These are phyloP conservation scores for Mycena alexandri DNA, from an alignment of 768 basidiomycete species.

Conservation along the genomic window DNA sequence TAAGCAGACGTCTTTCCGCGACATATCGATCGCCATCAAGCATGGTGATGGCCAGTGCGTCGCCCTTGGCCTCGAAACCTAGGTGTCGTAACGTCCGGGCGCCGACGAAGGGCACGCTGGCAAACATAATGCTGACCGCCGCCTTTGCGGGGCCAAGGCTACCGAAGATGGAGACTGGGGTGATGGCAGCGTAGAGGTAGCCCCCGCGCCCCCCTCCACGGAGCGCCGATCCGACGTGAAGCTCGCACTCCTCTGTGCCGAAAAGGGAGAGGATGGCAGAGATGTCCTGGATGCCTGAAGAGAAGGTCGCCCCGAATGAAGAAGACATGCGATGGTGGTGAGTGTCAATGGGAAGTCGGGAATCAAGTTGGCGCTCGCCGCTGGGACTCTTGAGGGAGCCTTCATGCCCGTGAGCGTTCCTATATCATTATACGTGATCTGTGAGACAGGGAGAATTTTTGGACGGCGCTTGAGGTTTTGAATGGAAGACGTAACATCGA, in stretches of 20 bases:
- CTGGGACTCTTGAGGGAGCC: slow-evolving; percentile 14
- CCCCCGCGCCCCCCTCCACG: slow-evolving; percentile 11
- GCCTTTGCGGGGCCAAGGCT: slow-evolving; percentile 17
- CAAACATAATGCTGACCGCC: slow-evolving; percentile 15
- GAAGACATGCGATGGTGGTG: slow-evolving; percentile 11
- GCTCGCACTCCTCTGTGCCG: slow-evolving; percentile 14
- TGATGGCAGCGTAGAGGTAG: slow-evolving; percentile 14
- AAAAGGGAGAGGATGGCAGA: slow-evolving; percentile 16
- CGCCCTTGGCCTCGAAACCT: slow-evolving; percentile 11
- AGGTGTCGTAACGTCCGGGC: neutral
- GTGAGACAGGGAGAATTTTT: slow-evolving; percentile 13
- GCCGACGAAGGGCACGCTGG: neutral
- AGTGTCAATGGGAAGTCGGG: slow-evolving; percentile 14
- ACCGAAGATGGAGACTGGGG: slow-evolving; percentile 9
- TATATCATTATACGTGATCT: slow-evolving; percentile 15
- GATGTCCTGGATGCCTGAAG: slow-evolving; percentile 12
- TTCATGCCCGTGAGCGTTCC: slow-evolving; percentile 10
- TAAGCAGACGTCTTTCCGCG: slow-evolving; percentile 5
- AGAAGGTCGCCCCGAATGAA: slow-evolving; percentile 8
- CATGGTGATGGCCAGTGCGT: neutral
- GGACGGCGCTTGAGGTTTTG: slow-evolving; percentile 15
- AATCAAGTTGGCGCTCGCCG: slow-evolving; percentile 11
- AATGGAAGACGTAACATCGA: slow-evolving; percentile 14
- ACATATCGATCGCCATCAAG: slow-evolving; percentile 5
- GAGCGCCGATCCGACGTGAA: slow-evolving; percentile 14